Evolutionary conservation across 441 rosid genomes (phyloP).

Genomic region (Adansonia grandidieri): DNA sequence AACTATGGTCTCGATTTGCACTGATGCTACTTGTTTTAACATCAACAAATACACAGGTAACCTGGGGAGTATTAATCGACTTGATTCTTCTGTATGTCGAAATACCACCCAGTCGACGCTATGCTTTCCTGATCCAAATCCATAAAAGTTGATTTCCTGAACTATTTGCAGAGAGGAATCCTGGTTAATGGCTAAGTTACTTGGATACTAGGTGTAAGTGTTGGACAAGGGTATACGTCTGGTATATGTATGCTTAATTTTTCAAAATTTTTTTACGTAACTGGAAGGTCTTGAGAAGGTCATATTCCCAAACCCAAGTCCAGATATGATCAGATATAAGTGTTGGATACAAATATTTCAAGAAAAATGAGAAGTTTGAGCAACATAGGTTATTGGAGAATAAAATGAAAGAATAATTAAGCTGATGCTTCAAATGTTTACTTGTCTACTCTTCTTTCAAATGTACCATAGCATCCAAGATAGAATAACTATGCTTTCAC

Average conservation of each 20-base stretch:
- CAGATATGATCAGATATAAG: too few relatives aligned
- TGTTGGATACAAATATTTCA: too few relatives aligned
- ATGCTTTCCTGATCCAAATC: conserved; percentile 84
- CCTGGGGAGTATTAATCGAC: conserved; percentile 58
- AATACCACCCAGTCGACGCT: conserved; percentile 67
- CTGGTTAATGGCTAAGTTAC: conserved; percentile 3
- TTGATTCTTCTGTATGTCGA: conserved; percentile 40
- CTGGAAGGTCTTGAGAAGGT: too few relatives aligned
- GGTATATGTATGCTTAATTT: too few relatives aligned
- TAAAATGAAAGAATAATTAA: not conserved
- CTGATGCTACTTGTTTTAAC: conserved; percentile 49
- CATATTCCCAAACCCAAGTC: too few relatives aligned
- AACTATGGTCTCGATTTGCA: conserved; percentile 85
- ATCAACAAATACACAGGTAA: conserved; percentile 55
- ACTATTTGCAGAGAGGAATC: conserved; percentile 26
- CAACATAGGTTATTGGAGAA: not conserved
- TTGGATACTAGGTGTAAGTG: too few relatives aligned
- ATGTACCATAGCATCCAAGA: not conserved
- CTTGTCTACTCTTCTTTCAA: not conserved
- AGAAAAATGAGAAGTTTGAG: too few relatives aligned
- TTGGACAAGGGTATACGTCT: too few relatives aligned
- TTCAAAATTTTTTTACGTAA: too few relatives aligned
- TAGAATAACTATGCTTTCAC: not conserved
- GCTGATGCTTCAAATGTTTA: not conserved
- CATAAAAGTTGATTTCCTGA: conserved; percentile 56